Evolutionary conservation across 148 eudicot genomes (phyloP).

Genomic region (Camellia sinensis): DNA sequence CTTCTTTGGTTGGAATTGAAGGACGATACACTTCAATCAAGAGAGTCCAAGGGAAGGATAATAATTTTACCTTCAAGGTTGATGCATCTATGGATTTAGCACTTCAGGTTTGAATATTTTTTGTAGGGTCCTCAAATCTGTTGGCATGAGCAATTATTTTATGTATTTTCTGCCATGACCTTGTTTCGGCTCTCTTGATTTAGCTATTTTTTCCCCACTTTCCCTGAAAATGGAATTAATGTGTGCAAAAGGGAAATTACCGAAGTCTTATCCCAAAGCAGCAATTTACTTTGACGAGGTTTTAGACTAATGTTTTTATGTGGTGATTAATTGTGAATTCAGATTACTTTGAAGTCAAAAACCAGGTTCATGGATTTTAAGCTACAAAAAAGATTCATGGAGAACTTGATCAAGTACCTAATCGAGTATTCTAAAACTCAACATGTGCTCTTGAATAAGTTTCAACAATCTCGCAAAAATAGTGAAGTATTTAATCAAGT

Average conservation of each 20-base stretch:
- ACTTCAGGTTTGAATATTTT: slow-evolving; percentile 64
- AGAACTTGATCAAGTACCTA: not conserved
- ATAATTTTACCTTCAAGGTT: slow-evolving; percentile 53
- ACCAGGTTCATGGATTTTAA: not conserved
- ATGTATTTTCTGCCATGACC: not conserved
- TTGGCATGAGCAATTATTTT: not conserved
- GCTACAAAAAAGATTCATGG: not conserved
- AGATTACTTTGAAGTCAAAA: not conserved
- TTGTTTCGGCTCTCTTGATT: not conserved
- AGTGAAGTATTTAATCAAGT: not conserved
- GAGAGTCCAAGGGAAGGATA: slow-evolving; percentile 48
- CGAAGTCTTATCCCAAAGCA: not conserved
- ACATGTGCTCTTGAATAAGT: not conserved
- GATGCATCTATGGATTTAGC: slow-evolving; percentile 98
- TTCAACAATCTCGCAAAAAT: not conserved
- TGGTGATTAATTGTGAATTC: not conserved
- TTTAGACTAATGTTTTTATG: not conserved
- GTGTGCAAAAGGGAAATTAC: not conserved
- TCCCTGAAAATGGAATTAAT: not conserved
- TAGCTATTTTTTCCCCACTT: not conserved
- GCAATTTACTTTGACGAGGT: not conserved
- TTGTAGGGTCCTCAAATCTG: not conserved
- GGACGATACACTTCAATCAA: slow-evolving; percentile 81
- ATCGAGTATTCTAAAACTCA: not conserved
- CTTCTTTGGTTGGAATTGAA: slow-evolving; percentile 84